A percentile compares a stretch with the other conserved stretches of the same genome.
These are phyloP conservation scores for Serendipita sp. DNA, from an alignment of 1,284 basidiomycete species.

Conservation along the genomic window DNA sequence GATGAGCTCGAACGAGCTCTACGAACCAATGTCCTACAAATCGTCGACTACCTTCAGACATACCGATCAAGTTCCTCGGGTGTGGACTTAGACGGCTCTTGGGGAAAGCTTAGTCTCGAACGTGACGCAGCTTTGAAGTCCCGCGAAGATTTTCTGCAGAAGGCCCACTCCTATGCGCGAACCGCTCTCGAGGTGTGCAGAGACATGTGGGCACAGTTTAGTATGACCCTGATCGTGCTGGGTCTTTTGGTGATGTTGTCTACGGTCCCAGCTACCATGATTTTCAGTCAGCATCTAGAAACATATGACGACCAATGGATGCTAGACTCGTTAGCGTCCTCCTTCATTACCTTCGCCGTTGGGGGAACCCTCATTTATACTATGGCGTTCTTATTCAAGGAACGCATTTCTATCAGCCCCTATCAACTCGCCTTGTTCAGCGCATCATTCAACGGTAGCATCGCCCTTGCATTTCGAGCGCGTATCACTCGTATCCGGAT, in stretches of 20 bases:
- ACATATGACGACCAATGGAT: not conserved
- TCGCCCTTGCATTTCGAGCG: conserved; percentile 11
- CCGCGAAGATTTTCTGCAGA: not conserved
- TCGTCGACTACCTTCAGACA: conserved; percentile 60
- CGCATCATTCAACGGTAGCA: conserved; percentile 25
- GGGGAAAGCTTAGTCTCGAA: conserved; percentile 28
- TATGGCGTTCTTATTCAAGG: not conserved
- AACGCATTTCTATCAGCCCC: conserved; percentile 22
- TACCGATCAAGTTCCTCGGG: conserved; percentile 62
- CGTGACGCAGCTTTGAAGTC: not conserved
- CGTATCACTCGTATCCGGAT: conserved; percentile 16
- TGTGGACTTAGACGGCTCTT: conserved; percentile 52
- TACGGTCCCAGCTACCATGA: conserved; percentile 31
- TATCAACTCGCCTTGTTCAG: conserved; percentile 14
- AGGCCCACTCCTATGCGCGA: conserved; percentile 37
- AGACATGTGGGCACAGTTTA: conserved; percentile 90
- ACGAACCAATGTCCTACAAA: conserved; percentile 61
- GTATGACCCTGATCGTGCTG: conserved; percentile 57
- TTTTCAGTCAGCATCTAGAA: conserved; percentile 29
- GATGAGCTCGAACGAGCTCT: conserved; percentile 44
- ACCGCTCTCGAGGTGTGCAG: conserved; percentile 60
- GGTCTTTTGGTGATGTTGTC: conserved; percentile 45
- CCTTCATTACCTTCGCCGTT: not conserved
- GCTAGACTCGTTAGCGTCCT: not conserved
- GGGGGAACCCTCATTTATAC: not conserved